Evolutionary conservation across 805 yeast genomes (phyloP).

Genomic region (Metschnikowia sp.): DNA sequence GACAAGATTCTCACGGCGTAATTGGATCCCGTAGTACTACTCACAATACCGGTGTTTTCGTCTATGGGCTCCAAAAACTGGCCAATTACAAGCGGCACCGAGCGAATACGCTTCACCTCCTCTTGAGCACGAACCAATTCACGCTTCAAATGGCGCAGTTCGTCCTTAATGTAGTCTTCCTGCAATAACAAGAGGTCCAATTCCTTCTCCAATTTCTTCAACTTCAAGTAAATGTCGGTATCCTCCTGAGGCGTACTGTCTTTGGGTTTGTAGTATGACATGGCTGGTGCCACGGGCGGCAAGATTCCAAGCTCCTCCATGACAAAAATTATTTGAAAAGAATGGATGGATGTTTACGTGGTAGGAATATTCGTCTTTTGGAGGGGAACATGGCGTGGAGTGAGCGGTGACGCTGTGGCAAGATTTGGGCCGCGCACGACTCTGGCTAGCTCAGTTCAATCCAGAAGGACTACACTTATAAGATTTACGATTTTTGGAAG

Average conservation of each 20-base stretch:
- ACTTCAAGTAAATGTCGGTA: constrained; percentile 72
- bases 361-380: background rate
- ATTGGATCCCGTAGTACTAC: constrained; percentile 96
- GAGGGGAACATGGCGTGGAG: too few relatives aligned
- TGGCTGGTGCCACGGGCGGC: constrained; percentile 14
- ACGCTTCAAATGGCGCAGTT: constrained; percentile 91
- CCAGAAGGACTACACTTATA: too few relatives aligned
- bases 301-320: constrained; percentile 40
- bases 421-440: constrained; percentile 1
- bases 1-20: constrained; percentile 94
- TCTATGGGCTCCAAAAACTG: constrained; percentile 97
- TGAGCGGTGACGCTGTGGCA: background rate
- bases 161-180: constrained; percentile 97
- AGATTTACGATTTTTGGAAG: too few relatives aligned
- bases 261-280: constrained; percentile 11
- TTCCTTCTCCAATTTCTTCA: constrained; percentile 89
- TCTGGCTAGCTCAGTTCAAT: background rate
- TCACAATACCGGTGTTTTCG: constrained; percentile 92
- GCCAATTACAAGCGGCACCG: constrained; percentile 97
- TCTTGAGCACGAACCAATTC: constrained; percentile 96
- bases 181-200: constrained; percentile 80
- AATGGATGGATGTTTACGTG: background rate
- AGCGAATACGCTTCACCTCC: constrained; percentile 95
- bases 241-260: constrained; percentile 27
- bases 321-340: background rate